phyloP scores from a whole-genome alignment of 192 early-diverging fungal genomes.

The Martensiomyces pterosporus region DNA sequence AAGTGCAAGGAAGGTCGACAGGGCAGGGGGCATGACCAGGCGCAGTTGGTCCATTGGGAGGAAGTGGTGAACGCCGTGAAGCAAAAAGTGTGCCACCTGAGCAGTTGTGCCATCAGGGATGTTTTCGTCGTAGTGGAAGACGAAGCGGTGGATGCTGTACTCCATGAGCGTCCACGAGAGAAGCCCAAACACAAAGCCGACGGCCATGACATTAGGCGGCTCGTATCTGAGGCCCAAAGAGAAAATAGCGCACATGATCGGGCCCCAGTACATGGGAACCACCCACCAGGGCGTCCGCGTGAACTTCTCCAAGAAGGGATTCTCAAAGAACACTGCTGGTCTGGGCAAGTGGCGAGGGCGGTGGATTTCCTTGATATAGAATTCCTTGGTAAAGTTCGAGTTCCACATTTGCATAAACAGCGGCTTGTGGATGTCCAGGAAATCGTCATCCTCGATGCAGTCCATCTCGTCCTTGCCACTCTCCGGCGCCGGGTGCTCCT shows the following conservation, averaged over 20 bases:
- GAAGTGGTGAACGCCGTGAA: constrained; percentile 96
- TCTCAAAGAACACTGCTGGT: constrained; percentile 78
- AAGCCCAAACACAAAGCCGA: constrained; percentile 64
- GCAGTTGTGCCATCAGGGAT: constrained; percentile 79
- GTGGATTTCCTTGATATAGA: constrained; percentile 89
- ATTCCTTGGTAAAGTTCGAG: constrained; percentile 69
- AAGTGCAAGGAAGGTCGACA: constrained; percentile 56
- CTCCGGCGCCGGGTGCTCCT: constrained; percentile 40
- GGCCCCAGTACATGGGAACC: constrained; percentile 85
- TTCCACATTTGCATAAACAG: constrained; percentile 77
- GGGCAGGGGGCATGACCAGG: constrained; percentile 94
- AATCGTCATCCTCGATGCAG: constrained; percentile 53
- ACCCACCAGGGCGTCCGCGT: constrained; percentile 91
- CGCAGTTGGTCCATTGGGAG: constrained; percentile 94
- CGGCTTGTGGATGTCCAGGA: constrained; percentile 78
- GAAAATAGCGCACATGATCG: constrained; percentile 52
- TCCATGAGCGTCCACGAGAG: constrained; percentile 83
- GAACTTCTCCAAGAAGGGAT: constrained; percentile 71
- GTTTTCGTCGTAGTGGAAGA: constrained; percentile 88
- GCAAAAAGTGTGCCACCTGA: constrained; percentile 76
- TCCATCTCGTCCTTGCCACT: constrained; percentile 53
- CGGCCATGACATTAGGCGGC: constrained; percentile 24
- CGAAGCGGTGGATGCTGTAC: constrained; percentile 87
- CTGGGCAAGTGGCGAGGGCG: constrained; percentile 73
- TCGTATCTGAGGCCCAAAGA: constrained; percentile 35